A percentile compares a stretch with the other conserved stretches of the same genome.
Conservation (phyloP, 148 eudicot species). For the Silene latifolia region DNA sequence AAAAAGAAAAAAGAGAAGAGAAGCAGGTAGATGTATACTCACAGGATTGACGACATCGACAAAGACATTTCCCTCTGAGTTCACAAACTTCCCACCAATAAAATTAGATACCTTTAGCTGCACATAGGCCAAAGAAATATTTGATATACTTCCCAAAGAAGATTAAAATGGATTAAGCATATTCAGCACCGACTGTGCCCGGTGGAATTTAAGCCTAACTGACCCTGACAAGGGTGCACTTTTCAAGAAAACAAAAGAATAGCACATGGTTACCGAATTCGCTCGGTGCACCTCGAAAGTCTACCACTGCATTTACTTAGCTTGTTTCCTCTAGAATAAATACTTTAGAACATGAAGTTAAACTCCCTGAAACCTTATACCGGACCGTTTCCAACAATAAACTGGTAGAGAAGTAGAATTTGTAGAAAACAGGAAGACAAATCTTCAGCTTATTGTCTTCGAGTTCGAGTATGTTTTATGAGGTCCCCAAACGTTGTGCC, state of each 20-base stretch:
- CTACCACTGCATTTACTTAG: background rate
- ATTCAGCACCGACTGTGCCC: no score
- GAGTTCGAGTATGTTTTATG: background rate
- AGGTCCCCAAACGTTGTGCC: background rate
- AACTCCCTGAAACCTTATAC: background rate
- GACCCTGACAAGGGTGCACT: background rate
- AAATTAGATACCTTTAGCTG: conserved; percentile 34
- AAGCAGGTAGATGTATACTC: conserved; percentile 20
- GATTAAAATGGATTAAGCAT: no score
- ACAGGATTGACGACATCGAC: conserved; percentile 65
- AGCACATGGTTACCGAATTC: no score
- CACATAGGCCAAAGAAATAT: background rate
- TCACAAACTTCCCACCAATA: conserved; percentile 59
- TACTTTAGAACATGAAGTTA: background rate
- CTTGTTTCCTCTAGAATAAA: conserved; percentile 4
- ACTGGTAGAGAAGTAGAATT: background rate
- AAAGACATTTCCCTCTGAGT: conserved; percentile 43
- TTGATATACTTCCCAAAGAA: background rate
- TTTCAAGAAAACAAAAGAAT: background rate
- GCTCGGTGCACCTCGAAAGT: background rate
- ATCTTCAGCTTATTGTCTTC: background rate
- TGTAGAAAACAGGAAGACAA: no score
- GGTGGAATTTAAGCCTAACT: background rate
- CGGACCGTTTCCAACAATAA: background rate
- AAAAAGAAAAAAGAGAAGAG: conserved; percentile 7